Conservation (phyloP, 495 filamentous ascomycete genomes). For the Collariella sp. region DNA sequence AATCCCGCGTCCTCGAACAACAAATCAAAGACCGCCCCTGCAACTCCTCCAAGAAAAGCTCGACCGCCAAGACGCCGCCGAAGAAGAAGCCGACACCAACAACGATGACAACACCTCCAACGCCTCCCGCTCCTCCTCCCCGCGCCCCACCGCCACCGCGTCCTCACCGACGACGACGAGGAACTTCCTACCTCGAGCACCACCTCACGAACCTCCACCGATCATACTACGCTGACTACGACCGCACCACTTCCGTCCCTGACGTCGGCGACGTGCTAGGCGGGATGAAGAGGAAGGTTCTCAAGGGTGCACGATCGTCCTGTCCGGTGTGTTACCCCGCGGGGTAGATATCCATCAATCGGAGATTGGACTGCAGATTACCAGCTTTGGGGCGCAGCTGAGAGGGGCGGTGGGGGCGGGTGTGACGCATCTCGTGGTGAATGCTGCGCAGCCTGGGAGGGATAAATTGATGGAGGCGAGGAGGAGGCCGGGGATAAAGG, state of each 20-base stretch:
- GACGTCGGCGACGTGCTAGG: slow-evolving; percentile 80
- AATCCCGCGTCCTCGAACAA: slow-evolving; percentile 75
- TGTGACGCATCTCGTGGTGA: slow-evolving; percentile 48
- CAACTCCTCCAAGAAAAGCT: slow-evolving; percentile 80
- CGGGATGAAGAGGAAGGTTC: slow-evolving; percentile 60
- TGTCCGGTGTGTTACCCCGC: slow-evolving; percentile 82
- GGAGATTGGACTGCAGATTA: slow-evolving; percentile 77
- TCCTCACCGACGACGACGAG: slow-evolving; percentile 75
- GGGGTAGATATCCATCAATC: slow-evolving; percentile 62
- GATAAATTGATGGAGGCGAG: slow-evolving; percentile 78
- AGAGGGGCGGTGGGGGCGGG: slow-evolving; percentile 40
- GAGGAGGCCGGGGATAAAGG: slow-evolving; percentile 62
- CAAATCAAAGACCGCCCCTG: slow-evolving; percentile 84
- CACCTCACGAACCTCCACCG: slow-evolving; percentile 67
- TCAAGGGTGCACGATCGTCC: slow-evolving; percentile 64
- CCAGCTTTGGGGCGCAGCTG: slow-evolving; percentile 73
- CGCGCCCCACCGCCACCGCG: slow-evolving; percentile 54
- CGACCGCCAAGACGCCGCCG: slow-evolving; percentile 77
- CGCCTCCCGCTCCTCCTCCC: slow-evolving; percentile 29
- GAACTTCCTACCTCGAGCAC: slow-evolving; percentile 66
- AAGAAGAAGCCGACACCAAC: slow-evolving; percentile 49
- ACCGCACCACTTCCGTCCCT: slow-evolving; percentile 52
- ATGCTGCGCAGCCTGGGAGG: slow-evolving; percentile 59
- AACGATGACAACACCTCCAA: slow-evolving; percentile 23
- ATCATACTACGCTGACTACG: slow-evolving; percentile 76